phyloP scores from a whole-genome alignment of 495 filamentous ascomycete species.

The Aspergillus funiculosus region DNA sequence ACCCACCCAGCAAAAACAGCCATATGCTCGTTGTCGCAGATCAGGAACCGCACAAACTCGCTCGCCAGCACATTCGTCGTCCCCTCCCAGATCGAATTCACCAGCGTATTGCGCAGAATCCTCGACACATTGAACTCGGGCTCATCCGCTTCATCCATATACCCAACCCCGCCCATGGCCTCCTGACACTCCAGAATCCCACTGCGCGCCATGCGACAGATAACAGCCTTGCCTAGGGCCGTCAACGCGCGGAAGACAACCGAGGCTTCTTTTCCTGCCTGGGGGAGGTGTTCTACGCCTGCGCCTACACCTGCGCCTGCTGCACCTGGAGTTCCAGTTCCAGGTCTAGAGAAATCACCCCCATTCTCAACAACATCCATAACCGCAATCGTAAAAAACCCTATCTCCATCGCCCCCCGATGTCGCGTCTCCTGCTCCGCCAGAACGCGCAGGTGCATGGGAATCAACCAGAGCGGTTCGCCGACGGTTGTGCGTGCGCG shows the following conservation, averaged over 20 bases:
- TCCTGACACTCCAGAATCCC: slow-evolving; percentile 63
- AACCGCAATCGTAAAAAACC: slow-evolving; percentile 55
- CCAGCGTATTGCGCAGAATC: slow-evolving; percentile 58
- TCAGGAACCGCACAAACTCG: slow-evolving; percentile 55
- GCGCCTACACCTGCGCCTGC: not conserved
- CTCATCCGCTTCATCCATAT: slow-evolving; percentile 51
- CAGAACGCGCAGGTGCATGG: slow-evolving; percentile 57
- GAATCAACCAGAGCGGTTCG: slow-evolving; percentile 47
- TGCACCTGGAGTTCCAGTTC: too few species aligned
- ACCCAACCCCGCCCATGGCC: slow-evolving; percentile 69
- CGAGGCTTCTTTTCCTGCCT: slow-evolving; percentile 21
- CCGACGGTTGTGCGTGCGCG: slow-evolving; percentile 48
- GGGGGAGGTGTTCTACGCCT: slow-evolving; percentile 23
- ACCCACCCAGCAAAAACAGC: slow-evolving; percentile 30
- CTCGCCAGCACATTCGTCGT: slow-evolving; percentile 64
- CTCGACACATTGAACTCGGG: slow-evolving; percentile 58
- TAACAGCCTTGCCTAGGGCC: slow-evolving; percentile 59
- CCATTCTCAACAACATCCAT: slow-evolving; percentile 47
- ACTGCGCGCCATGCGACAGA: slow-evolving; percentile 48
- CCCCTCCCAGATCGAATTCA: slow-evolving; percentile 70
- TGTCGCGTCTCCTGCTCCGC: slow-evolving; percentile 50
- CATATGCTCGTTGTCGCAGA: slow-evolving; percentile 38
- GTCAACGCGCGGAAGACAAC: slow-evolving; percentile 60
- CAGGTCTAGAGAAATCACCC: too few species aligned
- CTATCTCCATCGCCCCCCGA: slow-evolving; percentile 53